phyloP scores from a whole-genome alignment of 2,329 filamentous ascomycete species.

The Diatrype stigma region DNA sequence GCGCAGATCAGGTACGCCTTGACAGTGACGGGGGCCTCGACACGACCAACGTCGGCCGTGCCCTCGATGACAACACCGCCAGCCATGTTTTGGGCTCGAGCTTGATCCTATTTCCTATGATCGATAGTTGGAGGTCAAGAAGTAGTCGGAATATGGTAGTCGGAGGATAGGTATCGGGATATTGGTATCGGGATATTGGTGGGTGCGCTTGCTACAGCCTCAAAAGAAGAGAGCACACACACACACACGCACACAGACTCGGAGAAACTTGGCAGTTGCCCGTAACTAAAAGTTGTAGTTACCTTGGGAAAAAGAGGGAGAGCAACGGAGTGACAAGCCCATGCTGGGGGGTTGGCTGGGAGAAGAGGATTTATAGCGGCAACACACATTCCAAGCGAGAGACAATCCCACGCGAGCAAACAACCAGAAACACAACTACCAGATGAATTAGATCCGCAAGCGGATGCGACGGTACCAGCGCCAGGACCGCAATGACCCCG shows the following conservation, averaged over 20 bases:
- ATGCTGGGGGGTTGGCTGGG: background rate
- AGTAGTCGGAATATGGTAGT: conserved; percentile 4
- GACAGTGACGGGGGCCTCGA: conserved; percentile 66
- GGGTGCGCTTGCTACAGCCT: background rate
- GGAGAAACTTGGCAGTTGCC: background rate
- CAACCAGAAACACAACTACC: background rate
- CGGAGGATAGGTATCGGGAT: background rate
- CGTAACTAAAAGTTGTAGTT: background rate
- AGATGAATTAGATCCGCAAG: background rate
- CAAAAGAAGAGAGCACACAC: background rate
- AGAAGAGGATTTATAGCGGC: no score
- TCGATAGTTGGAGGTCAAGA: conserved; percentile 8
- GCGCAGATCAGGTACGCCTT: conserved; percentile 67
- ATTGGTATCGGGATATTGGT: background rate
- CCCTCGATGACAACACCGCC: conserved; percentile 24
- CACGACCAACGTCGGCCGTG: conserved; percentile 50
- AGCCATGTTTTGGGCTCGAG: conserved; percentile 20
- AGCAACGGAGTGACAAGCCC: background rate
- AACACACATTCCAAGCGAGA: background rate
- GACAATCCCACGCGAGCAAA: background rate
- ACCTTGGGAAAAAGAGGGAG: background rate
- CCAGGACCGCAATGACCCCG: background rate
- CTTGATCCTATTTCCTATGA: conserved; percentile 6
- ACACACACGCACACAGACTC: no score
- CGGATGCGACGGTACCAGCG: background rate